Percentiles rank a stretch among this genome's conserved stretches.
Conservation (phyloP, 768 basidiomycete species). For the Tephrocybe sp. region DNA sequence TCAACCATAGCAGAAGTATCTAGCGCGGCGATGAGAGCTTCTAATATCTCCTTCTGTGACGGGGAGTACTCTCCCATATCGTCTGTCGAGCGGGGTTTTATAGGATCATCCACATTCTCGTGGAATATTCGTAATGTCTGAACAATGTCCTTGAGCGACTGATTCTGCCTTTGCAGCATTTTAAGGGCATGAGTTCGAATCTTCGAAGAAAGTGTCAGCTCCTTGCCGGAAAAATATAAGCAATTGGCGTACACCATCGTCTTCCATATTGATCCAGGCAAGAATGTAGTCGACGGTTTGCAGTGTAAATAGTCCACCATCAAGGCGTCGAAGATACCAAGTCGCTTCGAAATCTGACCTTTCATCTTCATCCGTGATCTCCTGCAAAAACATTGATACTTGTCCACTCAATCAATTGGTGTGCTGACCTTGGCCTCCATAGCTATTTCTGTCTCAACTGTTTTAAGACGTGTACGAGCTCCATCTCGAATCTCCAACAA, state of each 20-base stretch:
- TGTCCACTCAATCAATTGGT: background rate
- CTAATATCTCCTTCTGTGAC: slow-evolving; percentile 66
- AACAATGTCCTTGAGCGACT: slow-evolving; percentile 69
- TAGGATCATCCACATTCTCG: slow-evolving; percentile 67
- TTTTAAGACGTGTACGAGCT: slow-evolving; percentile 56
- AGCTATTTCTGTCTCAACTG: slow-evolving; percentile 65
- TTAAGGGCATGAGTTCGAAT: slow-evolving; percentile 71
- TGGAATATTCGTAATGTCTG: slow-evolving; percentile 67
- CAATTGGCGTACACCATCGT: slow-evolving; percentile 76
- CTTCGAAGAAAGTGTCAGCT: slow-evolving; percentile 35
- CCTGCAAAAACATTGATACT: slow-evolving; percentile 31
- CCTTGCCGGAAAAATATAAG: slow-evolving; percentile 7
- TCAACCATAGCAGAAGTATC: slow-evolving; percentile 19
- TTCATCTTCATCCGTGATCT: slow-evolving; percentile 54
- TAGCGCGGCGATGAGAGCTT: slow-evolving; percentile 64
- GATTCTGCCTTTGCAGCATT: slow-evolving; percentile 73
- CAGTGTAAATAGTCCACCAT: slow-evolving; percentile 83
- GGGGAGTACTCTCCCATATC: slow-evolving; percentile 36
- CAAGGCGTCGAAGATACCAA: slow-evolving; percentile 85
- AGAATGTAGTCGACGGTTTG: slow-evolving; percentile 94
- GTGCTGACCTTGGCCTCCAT: slow-evolving; percentile 58
- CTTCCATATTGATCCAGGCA: slow-evolving; percentile 96
- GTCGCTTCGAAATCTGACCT: slow-evolving; percentile 63
- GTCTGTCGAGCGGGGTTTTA: slow-evolving; percentile 23
- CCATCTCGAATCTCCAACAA: slow-evolving; percentile 83